These are phyloP conservation scores for Exidia glandulosa DNA, from an alignment of 768 basidiomycete genomes.

Conservation along the genomic window DNA sequence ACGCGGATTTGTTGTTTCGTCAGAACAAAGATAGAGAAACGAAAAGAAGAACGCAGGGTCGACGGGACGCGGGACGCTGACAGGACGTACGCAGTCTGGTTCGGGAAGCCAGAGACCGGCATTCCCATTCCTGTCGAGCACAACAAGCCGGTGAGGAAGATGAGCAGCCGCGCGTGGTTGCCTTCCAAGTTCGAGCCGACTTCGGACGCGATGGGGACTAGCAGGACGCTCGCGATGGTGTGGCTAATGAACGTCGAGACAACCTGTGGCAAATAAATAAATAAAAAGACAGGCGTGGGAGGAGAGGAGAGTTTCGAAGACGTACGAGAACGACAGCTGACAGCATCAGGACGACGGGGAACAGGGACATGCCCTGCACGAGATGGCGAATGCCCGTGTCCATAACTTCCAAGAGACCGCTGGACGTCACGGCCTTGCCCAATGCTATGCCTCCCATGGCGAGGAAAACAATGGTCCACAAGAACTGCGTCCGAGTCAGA, in stretches of 20 bases:
- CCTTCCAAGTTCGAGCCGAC: slow-evolving; percentile 69
- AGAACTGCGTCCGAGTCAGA: slow-evolving; percentile 54
- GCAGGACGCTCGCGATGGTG: slow-evolving; percentile 89
- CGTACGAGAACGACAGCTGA: slow-evolving; percentile 61
- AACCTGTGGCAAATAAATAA: slow-evolving; percentile 32
- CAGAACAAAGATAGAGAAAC: background rate
- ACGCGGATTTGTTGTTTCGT: background rate
- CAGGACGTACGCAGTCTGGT: slow-evolving; percentile 80
- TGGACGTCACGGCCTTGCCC: slow-evolving; percentile 84
- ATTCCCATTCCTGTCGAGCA: slow-evolving; percentile 97
- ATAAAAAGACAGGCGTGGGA: background rate
- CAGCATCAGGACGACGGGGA: slow-evolving; percentile 60
- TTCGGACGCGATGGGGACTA: slow-evolving; percentile 92
- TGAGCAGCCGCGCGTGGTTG: slow-evolving; percentile 65
- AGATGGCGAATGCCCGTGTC: slow-evolving; percentile 48
- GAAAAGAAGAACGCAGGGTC: background rate
- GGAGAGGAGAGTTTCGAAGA: slow-evolving; percentile 34
- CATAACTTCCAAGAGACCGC: slow-evolving; percentile 75
- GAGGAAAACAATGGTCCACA: slow-evolving; percentile 90
- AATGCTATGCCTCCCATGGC: slow-evolving; percentile 98
- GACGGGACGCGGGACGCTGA: background rate
- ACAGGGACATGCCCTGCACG: slow-evolving; percentile 52
- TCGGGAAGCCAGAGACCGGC: slow-evolving; percentile 98
- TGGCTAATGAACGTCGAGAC: slow-evolving; percentile 96
- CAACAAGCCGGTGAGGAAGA: slow-evolving; percentile 86